Percentiles rank a stretch among this genome's conserved stretches.
Conservation (phyloP, 2,329 filamentous ascomycete species). For the Aulographum hederae region DNA sequence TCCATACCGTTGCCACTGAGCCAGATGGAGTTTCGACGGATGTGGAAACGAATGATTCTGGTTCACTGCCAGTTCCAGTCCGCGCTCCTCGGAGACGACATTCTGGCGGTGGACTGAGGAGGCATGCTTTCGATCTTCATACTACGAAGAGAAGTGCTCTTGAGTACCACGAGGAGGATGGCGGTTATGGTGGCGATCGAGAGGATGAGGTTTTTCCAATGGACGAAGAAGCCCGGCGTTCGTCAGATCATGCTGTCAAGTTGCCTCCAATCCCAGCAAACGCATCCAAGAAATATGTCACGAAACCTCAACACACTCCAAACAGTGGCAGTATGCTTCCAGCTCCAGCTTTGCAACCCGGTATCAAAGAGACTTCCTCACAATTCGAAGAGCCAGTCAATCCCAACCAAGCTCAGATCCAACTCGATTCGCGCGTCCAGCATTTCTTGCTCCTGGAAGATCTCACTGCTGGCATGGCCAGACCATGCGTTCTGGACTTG, state of each 20-base stretch:
- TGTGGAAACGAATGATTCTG: too few species aligned
- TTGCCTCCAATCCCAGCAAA: not conserved
- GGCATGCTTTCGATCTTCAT: conserved; percentile 49
- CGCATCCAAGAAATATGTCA: conserved; percentile 2
- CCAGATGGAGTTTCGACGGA: too few species aligned
- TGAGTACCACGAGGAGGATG: conserved; percentile 82
- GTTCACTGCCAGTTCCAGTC: too few species aligned
- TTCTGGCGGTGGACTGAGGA: conserved; percentile 69
- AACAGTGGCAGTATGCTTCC: too few species aligned
- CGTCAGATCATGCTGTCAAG: too few species aligned
- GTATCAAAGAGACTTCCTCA: too few species aligned
- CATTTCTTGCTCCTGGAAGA: conserved; percentile 91
- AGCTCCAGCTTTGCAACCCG: too few species aligned
- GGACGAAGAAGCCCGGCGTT: conserved; percentile 32
- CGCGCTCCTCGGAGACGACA: conserved; percentile 50
- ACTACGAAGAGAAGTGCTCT: conserved; percentile 49
- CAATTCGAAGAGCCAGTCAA: conserved; percentile 18
- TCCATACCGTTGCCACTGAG: too few species aligned
- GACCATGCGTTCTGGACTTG: conserved; percentile 88
- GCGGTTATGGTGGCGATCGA: conserved; percentile 65
- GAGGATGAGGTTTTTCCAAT: conserved; percentile 53
- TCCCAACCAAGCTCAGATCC: conserved; percentile 26
- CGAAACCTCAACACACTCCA: too few species aligned
- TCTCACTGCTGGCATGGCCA: conserved; percentile 88
- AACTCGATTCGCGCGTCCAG: conserved; percentile 49